phyloP scores from a whole-genome alignment of 495 filamentous ascomycete genomes.

The Trichoderma parareesei region DNA sequence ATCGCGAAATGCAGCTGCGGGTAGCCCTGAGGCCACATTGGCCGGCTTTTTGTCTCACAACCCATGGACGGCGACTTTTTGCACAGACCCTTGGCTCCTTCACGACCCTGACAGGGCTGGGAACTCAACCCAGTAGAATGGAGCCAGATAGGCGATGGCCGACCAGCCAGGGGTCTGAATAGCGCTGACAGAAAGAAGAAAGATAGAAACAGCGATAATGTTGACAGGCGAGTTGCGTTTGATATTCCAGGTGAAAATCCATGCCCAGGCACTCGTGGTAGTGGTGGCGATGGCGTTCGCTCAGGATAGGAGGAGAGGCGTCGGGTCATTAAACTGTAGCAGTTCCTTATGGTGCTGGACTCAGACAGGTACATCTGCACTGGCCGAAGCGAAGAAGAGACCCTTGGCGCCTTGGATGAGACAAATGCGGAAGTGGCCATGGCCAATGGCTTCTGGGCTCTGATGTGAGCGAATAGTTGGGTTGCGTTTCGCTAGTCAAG shows the following conservation, averaged over 20 bases:
- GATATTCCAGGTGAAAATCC: neutral
- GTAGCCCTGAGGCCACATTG: neutral
- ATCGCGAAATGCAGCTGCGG: neutral
- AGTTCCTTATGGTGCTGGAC: neutral
- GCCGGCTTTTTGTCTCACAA: neutral
- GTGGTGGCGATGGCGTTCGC: neutral
- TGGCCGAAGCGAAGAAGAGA: too few species aligned
- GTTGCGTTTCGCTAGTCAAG: too few species aligned
- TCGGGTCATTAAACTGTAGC: neutral
- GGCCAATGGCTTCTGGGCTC: too few species aligned
- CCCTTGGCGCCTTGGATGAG: too few species aligned
- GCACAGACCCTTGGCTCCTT: neutral
- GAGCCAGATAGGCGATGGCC: neutral
- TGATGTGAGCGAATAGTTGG: too few species aligned
- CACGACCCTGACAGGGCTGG: neutral
- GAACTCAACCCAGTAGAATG: neutral
- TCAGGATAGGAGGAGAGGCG: neutral
- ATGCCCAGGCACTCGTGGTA: neutral
- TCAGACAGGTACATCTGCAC: neutral
- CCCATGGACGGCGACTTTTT: neutral
- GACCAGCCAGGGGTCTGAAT: neutral
- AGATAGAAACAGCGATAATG: neutral
- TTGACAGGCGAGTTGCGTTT: neutral
- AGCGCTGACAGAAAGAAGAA: slow-evolving; percentile 1
- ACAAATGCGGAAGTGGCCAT: too few species aligned